These are phyloP conservation scores for Chlorophyllum brunneum DNA, from an alignment of 768 basidiomycete genomes.

Conservation along the genomic window DNA sequence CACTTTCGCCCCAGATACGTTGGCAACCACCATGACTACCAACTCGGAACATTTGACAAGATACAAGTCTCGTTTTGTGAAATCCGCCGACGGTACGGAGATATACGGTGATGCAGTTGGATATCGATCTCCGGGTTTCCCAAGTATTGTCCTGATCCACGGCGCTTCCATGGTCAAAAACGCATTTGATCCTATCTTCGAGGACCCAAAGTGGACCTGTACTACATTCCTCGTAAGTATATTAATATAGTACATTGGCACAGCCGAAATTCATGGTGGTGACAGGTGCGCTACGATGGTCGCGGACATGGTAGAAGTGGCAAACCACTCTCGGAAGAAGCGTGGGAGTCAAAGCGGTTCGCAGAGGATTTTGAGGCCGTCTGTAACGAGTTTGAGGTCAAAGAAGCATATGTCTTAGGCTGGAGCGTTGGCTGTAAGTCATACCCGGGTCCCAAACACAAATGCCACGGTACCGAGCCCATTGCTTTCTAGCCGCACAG, in stretches of 20 bases:
- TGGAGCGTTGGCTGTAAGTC: constrained; percentile 22
- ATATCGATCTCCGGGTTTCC: constrained; percentile 22
- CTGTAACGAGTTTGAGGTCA: constrained; percentile 23
- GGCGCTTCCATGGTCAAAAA: constrained; percentile 26
- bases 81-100: constrained; percentile 30
- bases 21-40: neutral
- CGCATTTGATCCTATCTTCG: constrained; percentile 30
- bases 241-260: too few species aligned
- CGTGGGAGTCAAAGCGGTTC: constrained; percentile 24
- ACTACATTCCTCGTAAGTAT: constrained; percentile 21
- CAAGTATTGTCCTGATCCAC: constrained; percentile 32
- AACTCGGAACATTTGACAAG: neutral
- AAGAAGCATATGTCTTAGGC: constrained; percentile 27
- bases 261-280: neutral
- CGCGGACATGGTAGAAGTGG: constrained; percentile 31
- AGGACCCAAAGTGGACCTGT: constrained; percentile 22
- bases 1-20: neutral
- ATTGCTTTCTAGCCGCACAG: constrained; percentile 15
- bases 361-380: constrained; percentile 31
- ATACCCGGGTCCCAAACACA: neutral
- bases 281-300: constrained; percentile 21
- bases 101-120: constrained; percentile 33
- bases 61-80: constrained; percentile 4
- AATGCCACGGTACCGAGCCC: neutral
- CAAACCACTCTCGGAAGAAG: constrained; percentile 21